A percentile compares a stretch with the other conserved stretches of the same genome.
Evolutionary conservation across 108 stramenopile species (phyloP).

Genomic region (Bacterosira constricta): DNA sequence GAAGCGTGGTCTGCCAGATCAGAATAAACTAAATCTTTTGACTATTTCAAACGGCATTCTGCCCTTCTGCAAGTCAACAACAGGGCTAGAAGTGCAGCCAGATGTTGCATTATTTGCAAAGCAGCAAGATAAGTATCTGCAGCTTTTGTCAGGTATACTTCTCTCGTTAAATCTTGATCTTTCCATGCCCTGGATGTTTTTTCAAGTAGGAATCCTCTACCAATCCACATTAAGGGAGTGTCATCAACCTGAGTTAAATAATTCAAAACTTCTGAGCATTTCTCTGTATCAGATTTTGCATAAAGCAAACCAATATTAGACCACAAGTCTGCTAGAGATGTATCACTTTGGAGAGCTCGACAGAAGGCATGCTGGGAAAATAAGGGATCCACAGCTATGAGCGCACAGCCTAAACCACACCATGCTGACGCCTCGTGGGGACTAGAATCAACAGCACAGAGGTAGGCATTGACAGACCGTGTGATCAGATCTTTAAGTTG

Average conservation of each 20-base stretch:
- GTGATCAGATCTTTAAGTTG: conserved; percentile 28
- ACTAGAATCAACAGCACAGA: conserved; percentile 40
- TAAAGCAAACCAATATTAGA: conserved; percentile 73
- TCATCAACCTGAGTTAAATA: conserved; percentile 72
- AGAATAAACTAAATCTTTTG: conserved; percentile 23
- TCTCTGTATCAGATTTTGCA: conserved; percentile 37
- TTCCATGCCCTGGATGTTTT: conserved; percentile 41
- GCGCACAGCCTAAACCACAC: conserved; percentile 74
- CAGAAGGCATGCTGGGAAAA: conserved; percentile 76
- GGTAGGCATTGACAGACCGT: conserved; percentile 32
- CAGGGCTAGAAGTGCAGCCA: conserved; percentile 61
- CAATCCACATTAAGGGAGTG: conserved; percentile 84
- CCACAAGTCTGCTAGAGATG: conserved; percentile 60
- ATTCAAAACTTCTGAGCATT: conserved; percentile 55
- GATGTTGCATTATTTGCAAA: conserved; percentile 62
- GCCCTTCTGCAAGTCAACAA: conserved; percentile 47
- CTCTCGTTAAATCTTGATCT: conserved; percentile 5
- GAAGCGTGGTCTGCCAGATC: conserved; percentile 23
- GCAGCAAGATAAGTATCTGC: conserved; percentile 74
- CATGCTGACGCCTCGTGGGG: conserved; percentile 60
- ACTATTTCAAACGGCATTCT: not conserved
- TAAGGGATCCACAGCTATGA: conserved; percentile 52
- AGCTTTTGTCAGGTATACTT: conserved; percentile 45
- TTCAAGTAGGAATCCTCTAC: conserved; percentile 71
- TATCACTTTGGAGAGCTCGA: conserved; percentile 63